Evolutionary conservation across 2,329 filamentous ascomycete species (phyloP).

Genomic region (Trichoderma lentiforme): DNA sequence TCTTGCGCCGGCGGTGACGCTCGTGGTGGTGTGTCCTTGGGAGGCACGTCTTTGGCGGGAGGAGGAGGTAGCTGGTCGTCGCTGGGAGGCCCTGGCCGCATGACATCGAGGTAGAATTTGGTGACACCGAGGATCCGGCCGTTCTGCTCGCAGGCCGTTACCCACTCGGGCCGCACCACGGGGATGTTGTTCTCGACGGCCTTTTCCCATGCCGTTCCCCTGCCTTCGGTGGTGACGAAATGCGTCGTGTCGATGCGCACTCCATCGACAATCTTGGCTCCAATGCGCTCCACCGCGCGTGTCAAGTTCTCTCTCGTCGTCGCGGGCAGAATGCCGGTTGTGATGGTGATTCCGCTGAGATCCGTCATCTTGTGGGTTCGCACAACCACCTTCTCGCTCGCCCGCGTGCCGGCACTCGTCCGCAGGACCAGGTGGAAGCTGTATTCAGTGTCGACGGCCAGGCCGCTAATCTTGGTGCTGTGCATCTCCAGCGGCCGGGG

Average conservation of each 20-base stretch:
- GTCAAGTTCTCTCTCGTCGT: constrained; percentile 69
- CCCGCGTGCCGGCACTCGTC: constrained; percentile 84
- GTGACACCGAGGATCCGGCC: constrained; percentile 91
- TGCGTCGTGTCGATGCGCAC: constrained; percentile 97
- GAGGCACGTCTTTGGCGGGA: constrained; percentile 34
- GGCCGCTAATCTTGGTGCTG: constrained; percentile 92
- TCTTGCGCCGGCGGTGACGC: constrained; percentile 24
- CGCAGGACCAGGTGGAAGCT: constrained; percentile 88
- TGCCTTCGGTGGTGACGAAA: constrained; percentile 92
- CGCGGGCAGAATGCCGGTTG: constrained; percentile 77
- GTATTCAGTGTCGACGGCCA: constrained; percentile 96
- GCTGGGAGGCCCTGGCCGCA: constrained; percentile 44
- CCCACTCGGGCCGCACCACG: constrained; percentile 94
- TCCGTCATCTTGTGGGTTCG: constrained; percentile 99
- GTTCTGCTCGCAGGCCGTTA: constrained; percentile 91
- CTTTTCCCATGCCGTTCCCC: constrained; percentile 90
- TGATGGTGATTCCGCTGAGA: constrained; percentile 90
- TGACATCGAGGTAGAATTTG: constrained; percentile 91
- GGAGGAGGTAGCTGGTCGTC: constrained; percentile 35
- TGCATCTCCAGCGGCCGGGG: constrained; percentile 82
- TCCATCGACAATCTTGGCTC: constrained; percentile 83
- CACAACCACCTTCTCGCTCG: constrained; percentile 78
- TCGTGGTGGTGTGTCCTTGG: constrained; percentile 23
- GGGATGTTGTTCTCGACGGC: constrained; percentile 97
- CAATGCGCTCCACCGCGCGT: constrained; percentile 78